Evolutionary conservation across 2,329 filamentous ascomycete genomes (phyloP).

Genomic region (Ophiobolus disseminans): DNA sequence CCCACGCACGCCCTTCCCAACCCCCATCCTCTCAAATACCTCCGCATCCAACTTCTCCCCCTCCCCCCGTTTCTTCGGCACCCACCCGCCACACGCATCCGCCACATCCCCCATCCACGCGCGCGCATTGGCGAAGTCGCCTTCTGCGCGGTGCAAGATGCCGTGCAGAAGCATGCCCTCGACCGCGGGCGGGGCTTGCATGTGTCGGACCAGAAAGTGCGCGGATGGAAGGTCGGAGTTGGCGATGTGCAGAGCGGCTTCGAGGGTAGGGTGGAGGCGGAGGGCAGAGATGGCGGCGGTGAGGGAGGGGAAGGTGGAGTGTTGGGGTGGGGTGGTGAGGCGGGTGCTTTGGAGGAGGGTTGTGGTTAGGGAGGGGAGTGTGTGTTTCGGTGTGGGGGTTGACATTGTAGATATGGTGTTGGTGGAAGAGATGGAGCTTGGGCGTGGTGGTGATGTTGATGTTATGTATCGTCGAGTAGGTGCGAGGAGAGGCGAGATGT

Average conservation of each 20-base stretch:
- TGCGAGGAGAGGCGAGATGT: neutral
- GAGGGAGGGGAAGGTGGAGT: conserved; percentile 15
- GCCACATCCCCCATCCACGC: conserved; percentile 58
- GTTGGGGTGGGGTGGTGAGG: conserved; percentile 21
- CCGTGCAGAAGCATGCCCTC: conserved; percentile 62
- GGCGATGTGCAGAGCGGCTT: conserved; percentile 59
- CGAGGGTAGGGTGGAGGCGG: conserved; percentile 56
- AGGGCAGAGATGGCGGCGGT: conserved; percentile 36
- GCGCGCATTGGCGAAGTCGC: conserved; percentile 58
- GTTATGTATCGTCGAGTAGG: neutral
- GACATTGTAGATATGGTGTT: neutral
- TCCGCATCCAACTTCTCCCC: conserved; percentile 20
- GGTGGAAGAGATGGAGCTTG: neutral
- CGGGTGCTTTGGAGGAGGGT: conserved; percentile 19
- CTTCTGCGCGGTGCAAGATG: conserved; percentile 60
- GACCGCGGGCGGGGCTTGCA: conserved; percentile 57
- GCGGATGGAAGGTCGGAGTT: conserved; percentile 59
- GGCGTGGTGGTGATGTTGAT: conserved; percentile 12
- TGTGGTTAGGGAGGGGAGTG: conserved; percentile 12
- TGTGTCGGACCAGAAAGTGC: conserved; percentile 61
- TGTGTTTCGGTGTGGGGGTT: conserved; percentile 2
- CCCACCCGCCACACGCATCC: conserved; percentile 43
- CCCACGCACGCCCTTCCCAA: conserved; percentile 6
- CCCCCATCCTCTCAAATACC: conserved; percentile 8
- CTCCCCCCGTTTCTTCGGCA: conserved; percentile 28